Evolutionary conservation across 1,284 basidiomycete genomes (phyloP).

Genomic region (Fistulina hepatica): DNA sequence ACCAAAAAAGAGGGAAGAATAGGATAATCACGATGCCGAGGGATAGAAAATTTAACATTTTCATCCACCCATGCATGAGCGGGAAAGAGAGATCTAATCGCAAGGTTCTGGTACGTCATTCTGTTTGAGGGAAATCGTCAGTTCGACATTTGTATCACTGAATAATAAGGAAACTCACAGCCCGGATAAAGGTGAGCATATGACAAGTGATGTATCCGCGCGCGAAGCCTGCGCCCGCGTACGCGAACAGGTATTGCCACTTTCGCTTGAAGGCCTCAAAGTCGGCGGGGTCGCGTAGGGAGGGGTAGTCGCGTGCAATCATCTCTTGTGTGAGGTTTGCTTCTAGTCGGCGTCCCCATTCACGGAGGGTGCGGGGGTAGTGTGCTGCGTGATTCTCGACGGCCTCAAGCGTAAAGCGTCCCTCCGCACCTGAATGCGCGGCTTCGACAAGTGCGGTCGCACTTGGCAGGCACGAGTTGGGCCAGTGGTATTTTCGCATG

Average conservation of each 20-base stretch:
- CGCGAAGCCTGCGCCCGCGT: conserved; percentile 63
- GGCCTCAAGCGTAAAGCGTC: conserved; percentile 73
- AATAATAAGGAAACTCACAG: conserved; percentile 28
- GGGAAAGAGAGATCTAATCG: conserved; percentile 24
- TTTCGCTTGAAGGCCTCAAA: conserved; percentile 61
- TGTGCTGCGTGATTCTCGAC: conserved; percentile 83
- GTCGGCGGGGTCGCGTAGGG: conserved; percentile 38
- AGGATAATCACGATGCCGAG: no score
- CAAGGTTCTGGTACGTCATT: conserved; percentile 34
- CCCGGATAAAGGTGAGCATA: conserved; percentile 57
- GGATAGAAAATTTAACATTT: no score
- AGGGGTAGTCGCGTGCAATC: conserved; percentile 46
- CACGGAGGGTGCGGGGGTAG: conserved; percentile 82
- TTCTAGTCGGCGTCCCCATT: conserved; percentile 73
- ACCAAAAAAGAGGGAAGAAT: no score
- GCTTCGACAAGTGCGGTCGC: conserved; percentile 64
- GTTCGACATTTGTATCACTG: conserved; percentile 1
- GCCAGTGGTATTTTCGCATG: conserved; percentile 89
- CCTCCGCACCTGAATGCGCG: conserved; percentile 52
- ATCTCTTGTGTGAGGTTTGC: conserved; percentile 47
- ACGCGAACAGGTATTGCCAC: conserved; percentile 71
- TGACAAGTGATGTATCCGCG: conserved; percentile 71
- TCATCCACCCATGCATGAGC: no score
- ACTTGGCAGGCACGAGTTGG: conserved; percentile 79
- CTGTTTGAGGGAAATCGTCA: conserved; percentile 18